Evolutionary conservation across 805 yeast genomes (phyloP).

Genomic region (Candida maesae): DNA sequence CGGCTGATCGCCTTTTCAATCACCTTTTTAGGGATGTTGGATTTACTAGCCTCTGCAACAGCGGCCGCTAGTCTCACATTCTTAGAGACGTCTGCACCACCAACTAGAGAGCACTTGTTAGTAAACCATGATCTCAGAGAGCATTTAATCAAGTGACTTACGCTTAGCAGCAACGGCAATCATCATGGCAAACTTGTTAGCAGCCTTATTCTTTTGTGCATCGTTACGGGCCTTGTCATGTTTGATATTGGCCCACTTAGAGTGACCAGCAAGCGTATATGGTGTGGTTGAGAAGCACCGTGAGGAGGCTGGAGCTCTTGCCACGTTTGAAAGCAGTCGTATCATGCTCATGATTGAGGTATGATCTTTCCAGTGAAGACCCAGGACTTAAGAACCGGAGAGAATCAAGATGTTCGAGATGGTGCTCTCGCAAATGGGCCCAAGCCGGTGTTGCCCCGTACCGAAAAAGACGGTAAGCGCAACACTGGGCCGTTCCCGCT

Average conservation of each 20-base stretch:
- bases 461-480: slow-evolving; percentile 1
- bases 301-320: slow-evolving; percentile 1
- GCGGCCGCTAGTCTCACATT: slow-evolving; percentile 65
- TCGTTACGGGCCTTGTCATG: slow-evolving; percentile 94
- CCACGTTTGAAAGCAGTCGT: background rate
- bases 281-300: slow-evolving; percentile 10
- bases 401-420: too few relatives aligned
- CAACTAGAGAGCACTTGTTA: too few relatives aligned
- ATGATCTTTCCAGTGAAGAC: background rate
- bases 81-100: slow-evolving; percentile 63
- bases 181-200: slow-evolving; percentile 66
- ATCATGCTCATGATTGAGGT: background rate
- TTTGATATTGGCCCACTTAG: slow-evolving; percentile 93
- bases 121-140: too few relatives aligned
- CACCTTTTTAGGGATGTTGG: slow-evolving; percentile 77
- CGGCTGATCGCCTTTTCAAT: slow-evolving; percentile 85
- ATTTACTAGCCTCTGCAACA: slow-evolving; percentile 71
- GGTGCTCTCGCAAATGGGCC: too few relatives aligned
- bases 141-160: too few relatives aligned
- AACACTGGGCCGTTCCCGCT: background rate
- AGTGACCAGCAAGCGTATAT: slow-evolving; percentile 57
- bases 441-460: too few relatives aligned
- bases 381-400: too few relatives aligned
- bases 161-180: slow-evolving; percentile 70
- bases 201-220: slow-evolving; percentile 64